A percentile compares a stretch with the other conserved stretches of the same genome.
These are phyloP conservation scores for Jamesozyma gamospora DNA, from an alignment of 805 yeast genomes.

Conservation along the genomic window DNA sequence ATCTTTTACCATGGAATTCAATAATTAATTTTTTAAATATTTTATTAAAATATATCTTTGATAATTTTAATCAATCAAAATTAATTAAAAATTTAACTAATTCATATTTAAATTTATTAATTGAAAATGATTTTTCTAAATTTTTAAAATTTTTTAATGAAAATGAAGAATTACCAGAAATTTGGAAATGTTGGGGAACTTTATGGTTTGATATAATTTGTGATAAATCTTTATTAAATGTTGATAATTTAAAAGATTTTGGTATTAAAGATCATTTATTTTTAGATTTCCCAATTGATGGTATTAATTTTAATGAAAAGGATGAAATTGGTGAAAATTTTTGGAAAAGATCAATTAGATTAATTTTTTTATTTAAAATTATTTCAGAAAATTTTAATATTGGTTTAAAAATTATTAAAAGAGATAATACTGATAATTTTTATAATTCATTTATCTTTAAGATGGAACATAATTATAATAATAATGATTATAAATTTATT, in stretches of 20 bases:
- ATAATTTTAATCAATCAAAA: conserved; percentile 14
- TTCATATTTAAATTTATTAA: conserved; percentile 12
- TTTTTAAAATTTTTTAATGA: conserved; percentile 43
- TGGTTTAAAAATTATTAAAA: conserved; percentile 11
- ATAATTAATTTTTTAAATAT: conserved; percentile 55
- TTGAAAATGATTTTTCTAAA: conserved; percentile 24
- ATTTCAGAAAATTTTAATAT: conserved; percentile 18
- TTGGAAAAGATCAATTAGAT: conserved; percentile 27
- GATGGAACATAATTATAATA: conserved; percentile 6
- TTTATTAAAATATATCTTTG: conserved; percentile 31
- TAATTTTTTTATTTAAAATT: conserved; percentile 23
- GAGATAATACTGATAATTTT: conserved; percentile 9
- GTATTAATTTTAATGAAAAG: conserved; percentile 36
- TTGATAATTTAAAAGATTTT: conserved; percentile 37
- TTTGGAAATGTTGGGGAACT: conserved; percentile 81
- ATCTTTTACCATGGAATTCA: conserved; percentile 60
- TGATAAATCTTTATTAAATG: conserved; percentile 31
- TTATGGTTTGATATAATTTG: conserved; percentile 61
- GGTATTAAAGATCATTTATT: conserved; percentile 50
- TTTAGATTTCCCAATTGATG: conserved; percentile 58
- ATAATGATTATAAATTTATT: neutral
- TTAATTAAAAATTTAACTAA: conserved; percentile 17
- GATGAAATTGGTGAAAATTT: conserved; percentile 28
- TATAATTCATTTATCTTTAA: conserved; percentile 20
- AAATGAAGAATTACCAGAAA: conserved; percentile 60